Percentiles rank a stretch among this genome's conserved stretches.
These are phyloP conservation scores for Tulasnella sp. DNA, from an alignment of 768 basidiomycete genomes.

Conservation along the genomic window DNA sequence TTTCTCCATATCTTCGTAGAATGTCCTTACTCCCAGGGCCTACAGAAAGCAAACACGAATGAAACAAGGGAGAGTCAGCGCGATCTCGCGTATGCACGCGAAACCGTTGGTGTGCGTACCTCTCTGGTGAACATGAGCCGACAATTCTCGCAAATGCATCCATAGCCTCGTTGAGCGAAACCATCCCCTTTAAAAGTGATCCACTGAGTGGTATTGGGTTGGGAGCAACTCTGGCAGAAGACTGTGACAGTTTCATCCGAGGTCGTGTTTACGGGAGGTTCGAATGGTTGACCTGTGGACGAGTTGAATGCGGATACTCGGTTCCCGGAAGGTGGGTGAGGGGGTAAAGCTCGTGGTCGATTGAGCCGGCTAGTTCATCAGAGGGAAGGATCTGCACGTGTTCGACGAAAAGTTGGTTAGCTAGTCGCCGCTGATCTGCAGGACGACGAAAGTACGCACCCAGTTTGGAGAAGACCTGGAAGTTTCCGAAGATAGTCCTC, in stretches of 20 bases:
- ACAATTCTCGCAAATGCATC: not conserved
- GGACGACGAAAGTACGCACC: not conserved
- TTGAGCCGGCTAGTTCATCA: conserved; percentile 13
- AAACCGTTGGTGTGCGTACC: conserved; percentile 6
- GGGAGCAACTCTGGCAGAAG: not conserved
- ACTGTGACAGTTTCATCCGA: not conserved
- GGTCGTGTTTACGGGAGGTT: not conserved
- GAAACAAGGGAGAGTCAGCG: not conserved
- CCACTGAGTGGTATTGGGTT: conserved; percentile 12
- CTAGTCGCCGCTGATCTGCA: not conserved
- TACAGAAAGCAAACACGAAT: not conserved
- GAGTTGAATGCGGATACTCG: not conserved
- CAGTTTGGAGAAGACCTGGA: not conserved
- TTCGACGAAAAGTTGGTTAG: not conserved
- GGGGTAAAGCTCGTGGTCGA: conserved; percentile 17
- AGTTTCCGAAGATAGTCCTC: conserved; percentile 21
- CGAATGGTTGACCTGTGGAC: conserved; percentile 18
- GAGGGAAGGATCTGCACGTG: conserved; percentile 17
- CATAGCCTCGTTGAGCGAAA: conserved; percentile 25
- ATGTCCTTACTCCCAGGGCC: conserved; percentile 20
- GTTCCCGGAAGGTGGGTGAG: conserved; percentile 3
- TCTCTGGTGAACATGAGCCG: conserved; percentile 7
- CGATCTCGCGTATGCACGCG: too few species aligned
- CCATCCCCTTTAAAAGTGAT: conserved; percentile 18
- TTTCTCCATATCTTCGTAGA: conserved; percentile 18